These are phyloP conservation scores for Phyllosticta citrichinensis DNA, from an alignment of 2,329 filamentous ascomycete species.

Conservation along the genomic window DNA sequence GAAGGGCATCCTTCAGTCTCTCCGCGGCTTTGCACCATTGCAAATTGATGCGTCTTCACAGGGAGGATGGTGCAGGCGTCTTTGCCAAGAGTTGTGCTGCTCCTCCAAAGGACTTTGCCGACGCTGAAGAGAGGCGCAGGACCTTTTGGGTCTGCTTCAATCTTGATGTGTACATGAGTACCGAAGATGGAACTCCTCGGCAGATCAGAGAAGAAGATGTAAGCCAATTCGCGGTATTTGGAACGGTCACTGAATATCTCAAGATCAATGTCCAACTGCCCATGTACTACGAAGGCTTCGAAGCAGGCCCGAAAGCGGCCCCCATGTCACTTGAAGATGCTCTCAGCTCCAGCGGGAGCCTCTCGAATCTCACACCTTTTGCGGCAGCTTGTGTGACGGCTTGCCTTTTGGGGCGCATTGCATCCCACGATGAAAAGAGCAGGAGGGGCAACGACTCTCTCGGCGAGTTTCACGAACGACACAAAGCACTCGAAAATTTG, in stretches of 20 bases:
- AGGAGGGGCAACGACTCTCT: conserved; percentile 82
- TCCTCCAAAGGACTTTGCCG: conserved; percentile 84
- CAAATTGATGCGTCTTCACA: conserved; percentile 89
- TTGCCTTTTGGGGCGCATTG: conserved; percentile 82
- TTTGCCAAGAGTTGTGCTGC: conserved; percentile 90
- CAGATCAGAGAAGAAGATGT: conserved; percentile 80
- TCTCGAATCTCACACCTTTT: conserved; percentile 64
- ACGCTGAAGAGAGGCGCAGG: conserved; percentile 78
- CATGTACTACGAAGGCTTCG: conserved; percentile 72
- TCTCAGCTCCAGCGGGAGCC: conserved; percentile 56
- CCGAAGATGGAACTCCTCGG: conserved; percentile 97
- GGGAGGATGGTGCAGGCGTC: conserved; percentile 68
- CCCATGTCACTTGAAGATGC: conserved; percentile 61
- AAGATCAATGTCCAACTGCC: conserved; percentile 76
- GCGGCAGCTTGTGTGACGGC: conserved; percentile 75
- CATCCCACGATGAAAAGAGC: conserved; percentile 58
- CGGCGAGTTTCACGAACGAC: conserved; percentile 91
- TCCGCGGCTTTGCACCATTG: conserved; percentile 70
- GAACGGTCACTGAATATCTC: background rate
- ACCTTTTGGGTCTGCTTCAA: conserved; percentile 95
- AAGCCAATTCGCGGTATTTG: conserved; percentile 19
- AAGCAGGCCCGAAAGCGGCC: conserved; percentile 65
- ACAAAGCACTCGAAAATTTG: conserved; percentile 70
- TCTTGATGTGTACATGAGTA: conserved; percentile 83
- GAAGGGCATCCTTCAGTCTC: conserved; percentile 86